Percentiles rank a stretch among this genome's conserved stretches.
phyloP scores from a whole-genome alignment of 352 stramenopile species.

The Nothophytophthora sp. region DNA sequence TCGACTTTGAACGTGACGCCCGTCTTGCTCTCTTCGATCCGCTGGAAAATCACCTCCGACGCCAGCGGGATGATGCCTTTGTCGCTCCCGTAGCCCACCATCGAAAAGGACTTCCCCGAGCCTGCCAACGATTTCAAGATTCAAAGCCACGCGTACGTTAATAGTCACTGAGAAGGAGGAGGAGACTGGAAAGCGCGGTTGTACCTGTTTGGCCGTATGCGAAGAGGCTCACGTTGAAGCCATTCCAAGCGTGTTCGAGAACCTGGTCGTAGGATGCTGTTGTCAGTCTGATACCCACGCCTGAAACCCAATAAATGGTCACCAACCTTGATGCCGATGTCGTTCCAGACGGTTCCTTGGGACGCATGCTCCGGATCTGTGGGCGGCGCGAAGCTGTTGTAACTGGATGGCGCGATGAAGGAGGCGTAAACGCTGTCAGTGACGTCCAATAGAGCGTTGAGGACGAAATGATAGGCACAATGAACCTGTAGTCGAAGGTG shows the following conservation, averaged over 20 bases:
- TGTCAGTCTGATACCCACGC: not conserved
- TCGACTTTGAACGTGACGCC: conserved; percentile 83
- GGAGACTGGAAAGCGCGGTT: too few relatives aligned
- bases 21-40: conserved; percentile 52
- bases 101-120: conserved; percentile 85
- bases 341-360: conserved; percentile 85
- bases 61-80: conserved; percentile 86
- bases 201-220: conserved; percentile 83
- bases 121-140: conserved; percentile 30
- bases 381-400: conserved; percentile 74
- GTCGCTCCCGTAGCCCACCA: conserved; percentile 83
- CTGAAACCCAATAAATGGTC: not conserved
- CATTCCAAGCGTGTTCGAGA: conserved; percentile 89
- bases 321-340: conserved; percentile 81
- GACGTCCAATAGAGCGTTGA: not conserved
- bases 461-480: not conserved
- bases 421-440: not conserved
- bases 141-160: too few relatives aligned
- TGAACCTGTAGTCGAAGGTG: conserved; percentile 87
- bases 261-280: conserved; percentile 32
- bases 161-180: not conserved
- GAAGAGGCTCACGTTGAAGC: conserved; percentile 90
- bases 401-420: conserved; percentile 39
- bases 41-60: conserved; percentile 83
- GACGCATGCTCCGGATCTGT: conserved; percentile 66